phyloP scores from a whole-genome alignment of 768 basidiomycete species.

The Xerocomellus intermedius region DNA sequence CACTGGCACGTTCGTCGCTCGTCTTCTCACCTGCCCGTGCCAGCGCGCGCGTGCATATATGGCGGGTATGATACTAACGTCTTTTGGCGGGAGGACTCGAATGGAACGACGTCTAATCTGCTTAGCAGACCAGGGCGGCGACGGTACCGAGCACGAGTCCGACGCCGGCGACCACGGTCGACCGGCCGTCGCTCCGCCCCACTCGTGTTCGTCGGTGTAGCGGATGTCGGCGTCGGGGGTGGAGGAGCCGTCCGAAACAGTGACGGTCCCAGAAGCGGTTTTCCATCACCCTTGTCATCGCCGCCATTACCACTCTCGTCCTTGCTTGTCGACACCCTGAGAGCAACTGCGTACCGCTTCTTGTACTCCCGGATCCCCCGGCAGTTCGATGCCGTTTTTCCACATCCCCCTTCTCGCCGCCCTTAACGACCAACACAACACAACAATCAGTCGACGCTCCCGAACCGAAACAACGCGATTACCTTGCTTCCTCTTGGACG shows the following conservation, averaged over 20 bases:
- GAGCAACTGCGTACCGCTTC: constrained; percentile 48
- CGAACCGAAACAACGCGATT: not conserved
- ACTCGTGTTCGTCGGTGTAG: no score
- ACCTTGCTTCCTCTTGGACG: constrained; percentile 70
- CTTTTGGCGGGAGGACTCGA: not conserved
- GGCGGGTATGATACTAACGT: not conserved
- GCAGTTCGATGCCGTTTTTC: constrained; percentile 65
- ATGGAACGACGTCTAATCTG: no score
- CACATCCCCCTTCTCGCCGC: constrained; percentile 72
- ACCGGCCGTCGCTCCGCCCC: no score
- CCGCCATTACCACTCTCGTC: no score
- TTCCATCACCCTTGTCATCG: not conserved
- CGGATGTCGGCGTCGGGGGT: no score
- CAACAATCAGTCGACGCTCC: not conserved
- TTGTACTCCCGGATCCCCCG: constrained; percentile 86
- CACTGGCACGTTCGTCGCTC: not conserved
- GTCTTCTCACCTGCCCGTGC: not conserved
- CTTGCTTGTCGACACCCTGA: constrained; percentile 3
- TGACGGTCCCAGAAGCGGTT: no score
- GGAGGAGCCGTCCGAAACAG: no score
- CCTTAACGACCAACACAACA: constrained; percentile 43
- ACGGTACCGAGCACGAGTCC: not conserved
- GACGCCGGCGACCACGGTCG: no score
- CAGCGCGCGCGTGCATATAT: not conserved
- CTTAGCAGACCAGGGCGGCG: not conserved